Percentiles rank a stretch among this genome's conserved stretches.
Conservation (phyloP, 1,284 basidiomycete species). For the Ceratobasidium sp. region DNA sequence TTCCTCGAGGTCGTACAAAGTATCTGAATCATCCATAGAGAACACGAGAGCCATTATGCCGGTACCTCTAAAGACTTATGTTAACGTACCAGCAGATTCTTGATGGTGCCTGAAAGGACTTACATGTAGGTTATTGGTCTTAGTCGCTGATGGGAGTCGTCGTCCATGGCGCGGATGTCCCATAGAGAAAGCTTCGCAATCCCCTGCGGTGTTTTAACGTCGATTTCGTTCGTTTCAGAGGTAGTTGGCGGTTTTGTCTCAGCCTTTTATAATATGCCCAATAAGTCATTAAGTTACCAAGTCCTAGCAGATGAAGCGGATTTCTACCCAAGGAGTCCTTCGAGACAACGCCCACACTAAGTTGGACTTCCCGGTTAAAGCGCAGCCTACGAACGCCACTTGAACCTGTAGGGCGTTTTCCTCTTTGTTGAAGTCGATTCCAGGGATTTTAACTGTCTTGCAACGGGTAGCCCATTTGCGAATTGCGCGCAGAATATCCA, state of each 20-base stretch:
- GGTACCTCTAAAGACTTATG: background rate
- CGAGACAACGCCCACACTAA: background rate
- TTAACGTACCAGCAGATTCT: background rate
- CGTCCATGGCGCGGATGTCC: background rate
- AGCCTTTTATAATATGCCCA: background rate
- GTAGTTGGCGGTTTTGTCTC: background rate
- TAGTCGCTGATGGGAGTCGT: background rate
- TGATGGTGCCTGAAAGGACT: background rate
- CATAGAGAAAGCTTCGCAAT: background rate
- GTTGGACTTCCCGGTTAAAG: constrained; percentile 9
- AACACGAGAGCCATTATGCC: constrained; percentile 24
- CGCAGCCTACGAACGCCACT: constrained; percentile 18
- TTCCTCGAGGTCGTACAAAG: constrained; percentile 3
- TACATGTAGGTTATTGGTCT: constrained; percentile 5
- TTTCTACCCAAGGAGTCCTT: constrained; percentile 4
- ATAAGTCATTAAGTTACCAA: background rate
- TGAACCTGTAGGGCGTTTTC: background rate
- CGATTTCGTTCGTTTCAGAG: background rate
- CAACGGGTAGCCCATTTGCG: background rate
- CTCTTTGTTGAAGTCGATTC: constrained; percentile 1
- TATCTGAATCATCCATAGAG: constrained; percentile 9
- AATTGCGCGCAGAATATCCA: background rate
- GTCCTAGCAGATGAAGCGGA: too few species aligned
- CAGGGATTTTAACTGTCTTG: background rate
- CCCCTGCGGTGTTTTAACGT: constrained; percentile 3